Evolutionary conservation across 2,329 filamentous ascomycete genomes (phyloP), one percentile per base, ranked within the genome.

Genomic region (Parastagonospora avenae): DNA sequence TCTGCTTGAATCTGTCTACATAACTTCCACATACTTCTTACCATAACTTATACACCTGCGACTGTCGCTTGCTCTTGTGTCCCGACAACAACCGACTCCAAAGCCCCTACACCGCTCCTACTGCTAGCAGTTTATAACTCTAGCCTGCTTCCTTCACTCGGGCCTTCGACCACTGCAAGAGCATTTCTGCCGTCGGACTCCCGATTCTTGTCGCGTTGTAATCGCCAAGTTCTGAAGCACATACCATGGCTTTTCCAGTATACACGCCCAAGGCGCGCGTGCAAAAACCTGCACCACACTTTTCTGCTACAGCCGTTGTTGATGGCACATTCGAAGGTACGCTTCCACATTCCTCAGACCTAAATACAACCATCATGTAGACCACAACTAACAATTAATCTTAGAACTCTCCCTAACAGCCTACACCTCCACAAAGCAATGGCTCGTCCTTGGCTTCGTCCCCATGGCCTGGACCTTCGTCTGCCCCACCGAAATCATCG

Each of bases 401-500:
- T 30, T 58, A 74, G 73, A 75, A 35, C 54, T 73, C 50, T 71
- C 64, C 64, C 66, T 76, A 40, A 70, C 67, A 27, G 55, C 67
- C 57, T 79, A 75, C 65, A 73, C 70, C 28, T 64, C 67, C 38
- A 74, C 67, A 59, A 77, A 78, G 53, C 76, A 80, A 75, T 82
- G 85, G 85, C 80, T 87, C 52, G 77, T 87, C 62, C 82, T 88
- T 30, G 81, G 84, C 58, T 87, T 87, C 78, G 84, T 87, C 71
- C 85, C 85, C 50, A 84, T 86, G 75, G 85, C 86, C 64, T 88
- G 85, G 80, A 86, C 84, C 60, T 87, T 87, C 61, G 84, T 87
- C 68, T 87, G 85, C 77, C 83, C 83, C 27, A 85, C 82, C 67
- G 83, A 87, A 74, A 86, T 87, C 74, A 81, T 85, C 64, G 83